Conservation (phyloP, 1,284 basidiomycete genomes). For the Apiotrichum siamense region DNA sequence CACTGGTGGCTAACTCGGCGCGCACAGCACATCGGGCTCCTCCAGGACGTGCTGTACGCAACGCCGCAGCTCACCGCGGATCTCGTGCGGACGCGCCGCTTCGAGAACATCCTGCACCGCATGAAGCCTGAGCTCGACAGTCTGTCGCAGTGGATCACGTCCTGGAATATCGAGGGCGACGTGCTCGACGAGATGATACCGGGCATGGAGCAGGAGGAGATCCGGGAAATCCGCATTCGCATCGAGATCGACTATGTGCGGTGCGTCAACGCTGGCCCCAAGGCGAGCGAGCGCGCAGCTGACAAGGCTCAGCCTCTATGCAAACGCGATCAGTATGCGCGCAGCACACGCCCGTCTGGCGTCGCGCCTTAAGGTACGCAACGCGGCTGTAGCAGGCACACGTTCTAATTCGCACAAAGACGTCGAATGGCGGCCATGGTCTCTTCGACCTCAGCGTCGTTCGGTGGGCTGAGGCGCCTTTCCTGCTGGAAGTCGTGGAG, state of each 20-base stretch:
- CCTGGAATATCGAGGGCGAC: not conserved
- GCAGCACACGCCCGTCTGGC: constrained; percentile 10
- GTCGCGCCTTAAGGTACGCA: not conserved
- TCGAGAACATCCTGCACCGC: constrained; percentile 17
- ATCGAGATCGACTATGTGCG: constrained; percentile 22
- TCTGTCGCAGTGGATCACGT: constrained; percentile 7
- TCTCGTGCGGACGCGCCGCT: constrained; percentile 19
- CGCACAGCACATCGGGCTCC: constrained; percentile 3
- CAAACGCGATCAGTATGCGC: constrained; percentile 21
- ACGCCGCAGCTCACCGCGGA: constrained; percentile 17
- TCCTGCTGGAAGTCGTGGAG: constrained; percentile 4
- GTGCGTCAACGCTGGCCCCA: not conserved
- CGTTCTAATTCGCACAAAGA: no score
- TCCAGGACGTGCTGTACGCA: constrained; percentile 13
- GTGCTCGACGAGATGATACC: constrained; percentile 6
- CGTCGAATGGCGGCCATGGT: no score
- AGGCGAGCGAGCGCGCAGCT: not conserved
- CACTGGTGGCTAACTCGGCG: no score
- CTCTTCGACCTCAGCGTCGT: not conserved
- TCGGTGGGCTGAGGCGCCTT: constrained; percentile 8
- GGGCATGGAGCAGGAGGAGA: constrained; percentile 12
- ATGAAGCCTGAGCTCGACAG: constrained; percentile 22
- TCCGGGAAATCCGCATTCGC: constrained; percentile 17
- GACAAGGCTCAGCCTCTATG: constrained; percentile 12
- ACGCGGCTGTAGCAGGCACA: not conserved